These are phyloP conservation scores for Gomphus sp. DNA, from an alignment of 1,284 basidiomycete genomes.

Conservation along the genomic window DNA sequence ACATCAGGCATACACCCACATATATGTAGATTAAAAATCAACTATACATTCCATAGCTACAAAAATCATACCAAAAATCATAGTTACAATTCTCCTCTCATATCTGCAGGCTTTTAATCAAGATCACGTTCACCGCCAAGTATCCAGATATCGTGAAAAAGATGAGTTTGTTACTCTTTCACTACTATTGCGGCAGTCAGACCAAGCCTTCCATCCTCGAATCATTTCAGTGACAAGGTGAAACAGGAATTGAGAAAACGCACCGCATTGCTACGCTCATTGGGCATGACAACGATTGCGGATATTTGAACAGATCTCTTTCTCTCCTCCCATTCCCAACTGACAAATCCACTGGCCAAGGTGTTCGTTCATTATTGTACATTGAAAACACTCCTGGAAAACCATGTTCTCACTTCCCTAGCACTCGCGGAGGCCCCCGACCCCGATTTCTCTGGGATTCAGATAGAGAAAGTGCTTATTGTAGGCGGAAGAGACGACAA, in stretches of 20 bases:
- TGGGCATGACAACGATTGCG: conserved; percentile 12
- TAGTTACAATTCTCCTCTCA: too few relatives aligned
- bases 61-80: too few relatives aligned
- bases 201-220: too few relatives aligned
- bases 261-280: conserved; percentile 2
- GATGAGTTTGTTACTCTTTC: background rate
- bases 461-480: conserved; percentile 8
- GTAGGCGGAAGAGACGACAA: conserved; percentile 11
- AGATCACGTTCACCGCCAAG: too few relatives aligned
- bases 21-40: too few relatives aligned
- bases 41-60: too few relatives aligned
- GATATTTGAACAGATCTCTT: conserved; percentile 3
- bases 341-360: conserved; percentile 9
- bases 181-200: too few relatives aligned
- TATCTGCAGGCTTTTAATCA: too few relatives aligned
- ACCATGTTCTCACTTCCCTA: conserved; percentile 4
- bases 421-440: conserved; percentile 5
- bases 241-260: conserved; percentile 1
- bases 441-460: conserved; percentile 10
- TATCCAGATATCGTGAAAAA: background rate
- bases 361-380: conserved; percentile 1
- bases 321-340: conserved; percentile 1
- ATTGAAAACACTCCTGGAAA: background rate
- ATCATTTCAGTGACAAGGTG: background rate
- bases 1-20: too few relatives aligned